Evolutionary conservation across 2,329 filamentous ascomycete genomes (phyloP).

Genomic region (Zarea fungicola): DNA sequence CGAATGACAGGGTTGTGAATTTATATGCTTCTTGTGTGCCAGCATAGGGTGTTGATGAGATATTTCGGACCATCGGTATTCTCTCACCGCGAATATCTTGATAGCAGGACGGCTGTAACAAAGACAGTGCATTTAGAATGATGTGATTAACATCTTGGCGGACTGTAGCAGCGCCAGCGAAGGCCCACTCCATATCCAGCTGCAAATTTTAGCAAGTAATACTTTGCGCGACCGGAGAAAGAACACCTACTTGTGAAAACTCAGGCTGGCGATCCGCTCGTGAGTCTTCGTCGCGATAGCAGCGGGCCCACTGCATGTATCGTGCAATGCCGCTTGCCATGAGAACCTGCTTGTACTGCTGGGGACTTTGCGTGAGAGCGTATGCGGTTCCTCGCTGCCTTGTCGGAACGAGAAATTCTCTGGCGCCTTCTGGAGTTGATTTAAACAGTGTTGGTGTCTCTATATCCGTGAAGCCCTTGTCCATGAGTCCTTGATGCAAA

Average conservation of each 20-base stretch:
- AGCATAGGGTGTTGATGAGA: conserved; percentile 14
- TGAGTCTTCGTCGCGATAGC: conserved; percentile 92
- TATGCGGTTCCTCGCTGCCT: conserved; percentile 72
- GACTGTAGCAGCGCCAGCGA: conserved; percentile 51
- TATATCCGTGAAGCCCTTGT: conserved; percentile 65
- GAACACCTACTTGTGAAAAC: conserved; percentile 71
- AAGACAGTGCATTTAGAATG: conserved; percentile 24
- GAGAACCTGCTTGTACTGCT: conserved; percentile 97
- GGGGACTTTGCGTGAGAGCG: conserved; percentile 89
- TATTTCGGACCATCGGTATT: conserved; percentile 27
- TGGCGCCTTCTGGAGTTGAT: conserved; percentile 90
- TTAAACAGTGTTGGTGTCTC: conserved; percentile 96
- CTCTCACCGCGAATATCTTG: conserved; percentile 45
- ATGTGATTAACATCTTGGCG: conserved; percentile 32
- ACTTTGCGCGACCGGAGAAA: too few relatives aligned
- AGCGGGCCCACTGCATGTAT: conserved; percentile 91
- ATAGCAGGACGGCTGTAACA: conserved; percentile 49
- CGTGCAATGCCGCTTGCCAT: conserved; percentile 81
- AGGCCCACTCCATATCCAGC: conserved; percentile 92
- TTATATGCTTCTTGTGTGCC: conserved; percentile 21
- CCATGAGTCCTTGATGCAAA: conserved; percentile 48
- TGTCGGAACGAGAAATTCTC: conserved; percentile 91
- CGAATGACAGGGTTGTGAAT: conserved; percentile 32
- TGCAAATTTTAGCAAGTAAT: not conserved
- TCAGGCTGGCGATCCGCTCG: conserved; percentile 92